phyloP scores from a whole-genome alignment of 345 rosid genomes.

The Corymbia maculata region DNA sequence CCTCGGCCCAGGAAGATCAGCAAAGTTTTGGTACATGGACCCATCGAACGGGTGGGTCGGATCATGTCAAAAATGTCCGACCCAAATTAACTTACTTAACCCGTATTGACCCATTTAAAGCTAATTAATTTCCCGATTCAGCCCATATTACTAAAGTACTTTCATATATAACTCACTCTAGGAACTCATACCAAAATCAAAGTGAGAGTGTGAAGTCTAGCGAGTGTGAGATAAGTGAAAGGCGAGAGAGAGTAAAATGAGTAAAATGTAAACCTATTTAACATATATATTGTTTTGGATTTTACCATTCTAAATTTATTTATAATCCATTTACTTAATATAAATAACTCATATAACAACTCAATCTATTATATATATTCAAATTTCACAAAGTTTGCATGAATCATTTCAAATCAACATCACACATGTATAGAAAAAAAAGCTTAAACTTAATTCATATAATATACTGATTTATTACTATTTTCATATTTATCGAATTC shows the following conservation, averaged over 20 bases:
- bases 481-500: neutral
- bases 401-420: neutral
- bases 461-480: too few relatives aligned
- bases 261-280: rapidly evolving
- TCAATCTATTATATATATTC: too few relatives aligned
- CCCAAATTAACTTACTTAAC: too few relatives aligned
- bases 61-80: too few relatives aligned
- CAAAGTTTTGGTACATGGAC: neutral
- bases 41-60: neutral
- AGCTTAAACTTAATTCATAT: neutral
- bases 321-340: rapidly evolving
- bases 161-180: rapidly evolving
- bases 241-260: neutral
- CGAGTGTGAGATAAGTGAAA: rapidly evolving
- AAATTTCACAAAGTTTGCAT: neutral
- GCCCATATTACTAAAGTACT: too few relatives aligned
- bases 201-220: rapidly evolving
- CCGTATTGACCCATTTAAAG: too few relatives aligned
- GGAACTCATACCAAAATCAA: rapidly evolving
- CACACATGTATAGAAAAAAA: neutral
- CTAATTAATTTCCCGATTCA: too few relatives aligned
- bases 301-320: rapidly evolving
- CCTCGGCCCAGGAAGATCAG: neutral
- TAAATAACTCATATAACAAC: too few relatives aligned
- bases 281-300: rapidly evolving